phyloP scores from a whole-genome alignment of 192 early-diverging fungal species.

The Rhizophagus sp. region DNA sequence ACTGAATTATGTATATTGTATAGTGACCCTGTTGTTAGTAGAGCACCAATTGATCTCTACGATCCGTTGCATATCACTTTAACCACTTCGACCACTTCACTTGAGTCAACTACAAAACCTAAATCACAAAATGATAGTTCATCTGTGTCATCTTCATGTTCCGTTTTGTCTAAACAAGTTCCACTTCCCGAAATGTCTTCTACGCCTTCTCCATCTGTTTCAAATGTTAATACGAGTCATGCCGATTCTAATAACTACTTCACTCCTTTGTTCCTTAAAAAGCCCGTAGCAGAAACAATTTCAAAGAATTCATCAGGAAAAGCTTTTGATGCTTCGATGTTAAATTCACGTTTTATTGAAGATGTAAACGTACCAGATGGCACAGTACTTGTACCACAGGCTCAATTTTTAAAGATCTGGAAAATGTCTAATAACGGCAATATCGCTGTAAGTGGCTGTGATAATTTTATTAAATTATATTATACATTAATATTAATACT shows the following conservation, averaged over 20 bases:
- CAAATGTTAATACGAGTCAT: background rate
- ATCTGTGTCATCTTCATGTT: too few relatives aligned
- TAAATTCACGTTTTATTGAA: constrained; percentile 55
- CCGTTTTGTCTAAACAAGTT: too few relatives aligned
- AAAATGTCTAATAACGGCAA: constrained; percentile 62
- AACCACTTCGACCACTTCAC: background rate
- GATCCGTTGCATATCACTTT: background rate
- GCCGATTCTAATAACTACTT: background rate
- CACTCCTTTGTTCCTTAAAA: background rate
- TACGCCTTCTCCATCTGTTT: constrained; percentile 1
- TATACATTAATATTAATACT: background rate
- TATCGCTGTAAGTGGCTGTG: background rate
- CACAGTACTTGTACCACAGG: constrained; percentile 51
- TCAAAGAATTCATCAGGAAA: background rate
- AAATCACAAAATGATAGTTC: background rate
- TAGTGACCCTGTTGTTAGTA: background rate
- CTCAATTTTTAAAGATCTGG: constrained; percentile 73
- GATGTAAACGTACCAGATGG: constrained; percentile 70
- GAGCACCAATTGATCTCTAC: constrained; percentile 1
- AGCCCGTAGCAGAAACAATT: background rate
- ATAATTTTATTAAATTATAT: background rate
- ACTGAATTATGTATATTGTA: too few relatives aligned
- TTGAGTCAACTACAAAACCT: background rate
- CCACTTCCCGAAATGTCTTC: background rate
- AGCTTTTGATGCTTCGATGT: background rate